Percentiles rank a stretch among this genome's conserved stretches.
phyloP scores from a whole-genome alignment of 1,284 basidiomycete genomes.

The Phaffia rhodozyma region DNA sequence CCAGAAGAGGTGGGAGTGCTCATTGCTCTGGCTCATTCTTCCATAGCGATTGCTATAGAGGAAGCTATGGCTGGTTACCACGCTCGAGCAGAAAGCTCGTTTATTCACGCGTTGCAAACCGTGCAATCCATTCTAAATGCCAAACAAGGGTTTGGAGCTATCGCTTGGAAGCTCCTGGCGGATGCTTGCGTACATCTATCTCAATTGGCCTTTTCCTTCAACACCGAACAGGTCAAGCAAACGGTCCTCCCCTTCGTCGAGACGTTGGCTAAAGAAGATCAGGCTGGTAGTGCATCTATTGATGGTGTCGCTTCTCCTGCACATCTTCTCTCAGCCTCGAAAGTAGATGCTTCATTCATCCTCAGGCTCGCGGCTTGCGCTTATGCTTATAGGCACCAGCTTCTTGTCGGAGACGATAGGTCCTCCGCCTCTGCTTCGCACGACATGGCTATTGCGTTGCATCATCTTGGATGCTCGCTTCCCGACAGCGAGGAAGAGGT shows the following conservation, averaged over 20 bases:
- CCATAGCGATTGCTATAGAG: conserved; percentile 56
- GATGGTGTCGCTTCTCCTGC: conserved; percentile 29
- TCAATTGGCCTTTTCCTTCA: conserved; percentile 27
- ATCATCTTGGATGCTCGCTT: conserved; percentile 39
- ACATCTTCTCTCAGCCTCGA: conserved; percentile 17
- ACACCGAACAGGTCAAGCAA: conserved; percentile 25
- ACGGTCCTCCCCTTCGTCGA: conserved; percentile 29
- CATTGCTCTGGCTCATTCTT: conserved; percentile 59
- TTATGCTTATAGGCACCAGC: conserved; percentile 57
- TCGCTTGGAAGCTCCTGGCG: conserved; percentile 76
- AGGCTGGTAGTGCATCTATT: conserved; percentile 27
- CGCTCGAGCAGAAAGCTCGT: conserved; percentile 60
- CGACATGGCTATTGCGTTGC: conserved; percentile 62
- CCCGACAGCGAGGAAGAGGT: conserved; percentile 25
- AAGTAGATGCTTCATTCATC: conserved; percentile 29
- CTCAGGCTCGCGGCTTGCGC: conserved; percentile 52
- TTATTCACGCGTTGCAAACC: conserved; percentile 48
- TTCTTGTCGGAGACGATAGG: conserved; percentile 50
- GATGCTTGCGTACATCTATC: conserved; percentile 66
- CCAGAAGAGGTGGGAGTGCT: conserved; percentile 55
- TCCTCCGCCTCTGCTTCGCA: conserved; percentile 52
- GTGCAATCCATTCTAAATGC: conserved; percentile 47
- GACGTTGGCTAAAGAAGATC: conserved; percentile 30
- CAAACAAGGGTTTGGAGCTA: conserved; percentile 51
- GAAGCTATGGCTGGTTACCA: conserved; percentile 59